A percentile compares a stretch with the other conserved stretches of the same genome.
These are phyloP conservation scores for Macrocybe sp. DNA, from an alignment of 1,284 basidiomycete species.

Conservation along the genomic window DNA sequence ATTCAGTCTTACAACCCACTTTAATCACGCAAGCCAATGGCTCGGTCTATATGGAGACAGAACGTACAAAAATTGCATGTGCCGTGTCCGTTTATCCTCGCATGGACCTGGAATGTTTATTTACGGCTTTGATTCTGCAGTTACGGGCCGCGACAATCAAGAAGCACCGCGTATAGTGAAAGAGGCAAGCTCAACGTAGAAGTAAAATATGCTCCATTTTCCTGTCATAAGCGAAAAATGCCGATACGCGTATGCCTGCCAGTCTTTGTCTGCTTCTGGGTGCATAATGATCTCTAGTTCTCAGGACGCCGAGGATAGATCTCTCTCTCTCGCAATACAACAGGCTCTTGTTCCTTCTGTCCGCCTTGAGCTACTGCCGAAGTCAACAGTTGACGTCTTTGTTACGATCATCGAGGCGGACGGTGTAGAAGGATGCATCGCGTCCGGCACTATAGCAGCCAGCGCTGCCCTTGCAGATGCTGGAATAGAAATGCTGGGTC, in stretches of 20 bases:
- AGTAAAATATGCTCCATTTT: constrained; percentile 95
- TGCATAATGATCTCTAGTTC: constrained; percentile 12
- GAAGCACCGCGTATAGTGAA: constrained; percentile 75
- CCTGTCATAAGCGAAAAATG: constrained; percentile 68
- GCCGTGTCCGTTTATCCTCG: constrained; percentile 61
- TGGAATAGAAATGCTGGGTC: constrained; percentile 82
- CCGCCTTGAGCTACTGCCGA: constrained; percentile 87
- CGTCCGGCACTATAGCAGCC: constrained; percentile 82
- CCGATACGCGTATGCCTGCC: constrained; percentile 74
- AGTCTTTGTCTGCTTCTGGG: neutral
- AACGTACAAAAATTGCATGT: constrained; percentile 87
- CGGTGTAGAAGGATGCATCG: constrained; percentile 80
- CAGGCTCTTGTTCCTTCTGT: constrained; percentile 86
- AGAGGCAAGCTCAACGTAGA: constrained; percentile 90
- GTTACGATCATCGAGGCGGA: constrained; percentile 91
- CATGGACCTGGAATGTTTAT: constrained; percentile 7
- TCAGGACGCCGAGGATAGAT: constrained; percentile 92
- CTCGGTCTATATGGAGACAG: constrained; percentile 92
- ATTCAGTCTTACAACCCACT: constrained; percentile 81
- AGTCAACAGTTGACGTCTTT: constrained; percentile 91
- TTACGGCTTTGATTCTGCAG: constrained; percentile 34
- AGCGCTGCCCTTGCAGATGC: constrained; percentile 88
- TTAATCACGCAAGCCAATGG: constrained; percentile 92
- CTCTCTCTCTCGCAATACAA: constrained; percentile 77
- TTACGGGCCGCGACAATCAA: constrained; percentile 91